Base-by-base conservation (phyloP, 2,329 filamentous ascomycete genomes). In the Fusarium tricinctum region DNA sequence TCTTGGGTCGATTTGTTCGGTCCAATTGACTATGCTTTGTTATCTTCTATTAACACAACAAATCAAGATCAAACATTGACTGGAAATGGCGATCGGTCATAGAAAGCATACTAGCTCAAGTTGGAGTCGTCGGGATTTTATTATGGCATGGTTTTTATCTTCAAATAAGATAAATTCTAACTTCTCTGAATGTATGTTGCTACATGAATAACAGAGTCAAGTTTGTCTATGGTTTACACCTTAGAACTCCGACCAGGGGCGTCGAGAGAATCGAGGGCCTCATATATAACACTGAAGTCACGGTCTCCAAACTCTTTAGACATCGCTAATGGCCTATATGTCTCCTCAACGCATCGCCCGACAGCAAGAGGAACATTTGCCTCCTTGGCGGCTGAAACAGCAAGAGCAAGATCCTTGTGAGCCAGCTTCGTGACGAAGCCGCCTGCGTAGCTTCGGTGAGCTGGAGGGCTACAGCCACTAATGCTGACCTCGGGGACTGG, bases 371-470 rank as follows among this genome's bases (percentile, higher is more conserved):
- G 35, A 3, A 51, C 48, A 22, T 40, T 17, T 6, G 35, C 48
- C 14, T 32, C 48, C 9, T 2, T 7, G 6, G 48, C 48, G 3
- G 48, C 48, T 1, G 48, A 39, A 2, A 40, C 22, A 1, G 48
- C 48, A 13, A 51, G 35, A 5, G 48, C 48, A 17, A 51, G 48
- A 6, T 51, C 48, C 33, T 51, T 51, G 10, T 51, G 48, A 20
- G 48, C 48, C 8, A 51, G 13, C 22, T 51, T 51, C 3, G 48
- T 51, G 1, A 51, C 23, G 6, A 51, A 51, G 9, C 48, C 35
- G 17, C 47, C 47, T 17, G 39, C 35, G 22, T 50, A 50, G 3
- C 20, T 6, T 3, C 35, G 47, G 5, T 28, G 22, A 17, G 8
- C 9, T 3, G 48, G 48, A 20, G 48, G 35, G 35, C 33, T 51